Evolutionary conservation across 1,139 yeast genomes (phyloP), one percentile per base, ranked within the genome.

Genomic region (Yamadazyma aaseri): DNA sequence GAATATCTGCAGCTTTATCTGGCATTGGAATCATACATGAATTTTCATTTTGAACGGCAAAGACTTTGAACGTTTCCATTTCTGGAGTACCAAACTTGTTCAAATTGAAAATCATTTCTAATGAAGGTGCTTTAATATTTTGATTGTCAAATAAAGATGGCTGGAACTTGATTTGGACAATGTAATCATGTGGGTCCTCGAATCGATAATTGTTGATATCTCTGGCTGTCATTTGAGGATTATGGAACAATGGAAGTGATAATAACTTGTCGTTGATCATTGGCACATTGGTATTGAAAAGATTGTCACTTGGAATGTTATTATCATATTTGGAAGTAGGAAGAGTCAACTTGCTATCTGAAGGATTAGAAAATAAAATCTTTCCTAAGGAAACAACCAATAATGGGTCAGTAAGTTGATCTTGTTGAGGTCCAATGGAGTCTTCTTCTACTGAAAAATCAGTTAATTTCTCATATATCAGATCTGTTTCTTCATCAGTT

Each of bases 71-170:
- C 6, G 73, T 57, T 20, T 63, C 65, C 31, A 63, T 41, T 33
- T 69, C 71, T 1, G 75, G 66, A n/a, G 45, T 55, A 13, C 61
- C 62, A 16, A 53, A 49, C 7, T 58, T 60, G 40, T 66, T 64
- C 33, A 75, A 52, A 29, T 69, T 73, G 34, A 72, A 56, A 76
- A 80, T 74, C 32, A 78, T 56, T 47, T 78, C 83, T 3, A 78
- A 57, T 0, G 80, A 76, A 0, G 83, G 82, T 35, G 64, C 64
- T 32, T 57, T 50, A 36, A 53, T 48, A 29, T 50, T 47, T n/a
- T 42, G 34, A 10, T 24, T 34, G 5, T 36, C 34, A 17, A 38
- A 60, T 7, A 75, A 66, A 7, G 72, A 57, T 1, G 83, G 82
- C n/a, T 63, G 49, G 41, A 77, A 72, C 43, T 61, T 64, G 41